Evolutionary conservation across 192 early-diverging fungal species (phyloP).

Genomic region (Geranomyces variabilis): DNA sequence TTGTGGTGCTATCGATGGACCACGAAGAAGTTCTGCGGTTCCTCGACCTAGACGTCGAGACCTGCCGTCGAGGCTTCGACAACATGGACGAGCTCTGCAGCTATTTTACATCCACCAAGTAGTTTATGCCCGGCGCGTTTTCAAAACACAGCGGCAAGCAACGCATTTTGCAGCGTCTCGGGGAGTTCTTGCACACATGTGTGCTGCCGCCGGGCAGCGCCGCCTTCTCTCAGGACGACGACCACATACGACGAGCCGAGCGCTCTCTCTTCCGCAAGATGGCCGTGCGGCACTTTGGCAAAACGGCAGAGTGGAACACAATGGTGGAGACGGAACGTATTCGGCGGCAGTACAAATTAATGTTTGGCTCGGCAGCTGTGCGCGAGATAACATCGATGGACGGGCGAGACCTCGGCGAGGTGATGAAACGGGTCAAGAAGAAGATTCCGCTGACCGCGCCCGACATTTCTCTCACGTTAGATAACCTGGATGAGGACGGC

Average conservation of each 20-base stretch:
- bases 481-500: background rate
- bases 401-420: background rate
- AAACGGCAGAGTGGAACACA: constrained; percentile 10
- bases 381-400: background rate
- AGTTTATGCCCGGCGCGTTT: background rate
- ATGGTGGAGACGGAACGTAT: constrained; percentile 9
- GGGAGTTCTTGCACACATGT: background rate
- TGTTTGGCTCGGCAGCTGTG: background rate
- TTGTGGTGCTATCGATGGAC: background rate
- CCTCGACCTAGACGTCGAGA: constrained; percentile 1
- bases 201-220: constrained; percentile 1
- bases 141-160: background rate
- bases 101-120: background rate
- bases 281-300: constrained; percentile 11
- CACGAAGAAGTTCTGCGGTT: background rate
- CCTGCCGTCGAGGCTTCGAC: background rate
- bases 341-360: background rate
- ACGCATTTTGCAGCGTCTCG: background rate
- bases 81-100: background rate
- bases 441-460: background rate
- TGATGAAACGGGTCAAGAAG: background rate
- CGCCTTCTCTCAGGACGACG: background rate
- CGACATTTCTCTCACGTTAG: background rate
- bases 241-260: background rate
- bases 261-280: background rate